These are phyloP conservation scores for Porodaedalea pini DNA, from an alignment of 1,284 basidiomycete genomes.

Conservation along the genomic window DNA sequence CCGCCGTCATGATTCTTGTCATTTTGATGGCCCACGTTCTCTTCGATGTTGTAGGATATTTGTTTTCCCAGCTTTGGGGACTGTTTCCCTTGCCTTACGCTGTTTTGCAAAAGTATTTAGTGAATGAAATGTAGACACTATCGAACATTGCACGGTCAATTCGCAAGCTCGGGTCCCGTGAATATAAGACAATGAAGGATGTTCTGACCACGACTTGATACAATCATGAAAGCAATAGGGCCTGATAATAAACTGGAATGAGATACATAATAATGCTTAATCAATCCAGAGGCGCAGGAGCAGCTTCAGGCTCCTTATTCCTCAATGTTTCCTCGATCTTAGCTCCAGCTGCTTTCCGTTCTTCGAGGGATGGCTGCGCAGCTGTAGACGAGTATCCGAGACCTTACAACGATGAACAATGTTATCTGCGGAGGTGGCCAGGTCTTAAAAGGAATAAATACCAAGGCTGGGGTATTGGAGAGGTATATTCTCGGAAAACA, in stretches of 20 bases:
- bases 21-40: neutral
- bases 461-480: constrained; percentile 69
- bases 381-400: constrained; percentile 50
- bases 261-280: no score
- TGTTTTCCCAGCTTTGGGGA: no score
- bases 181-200: no score
- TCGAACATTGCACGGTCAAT: no score
- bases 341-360: constrained; percentile 44
- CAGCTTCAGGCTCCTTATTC: constrained; percentile 50
- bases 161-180: no score
- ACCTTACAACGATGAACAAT: constrained; percentile 31
- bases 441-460: constrained; percentile 32
- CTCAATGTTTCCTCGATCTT: constrained; percentile 47
- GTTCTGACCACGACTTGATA: no score
- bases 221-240: no score
- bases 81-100: no score
- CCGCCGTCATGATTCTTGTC: constrained; percentile 7
- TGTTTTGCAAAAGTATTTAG: no score
- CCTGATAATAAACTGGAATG: no score
- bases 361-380: constrained; percentile 41
- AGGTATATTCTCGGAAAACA: constrained; percentile 50
- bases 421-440: neutral
- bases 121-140: no score
- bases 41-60: no score
- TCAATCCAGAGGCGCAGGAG: constrained; percentile 42